A percentile compares a stretch with the other conserved stretches of the same genome.
Conservation (phyloP, 805 yeast species). For the Ogataea minuta region DNA sequence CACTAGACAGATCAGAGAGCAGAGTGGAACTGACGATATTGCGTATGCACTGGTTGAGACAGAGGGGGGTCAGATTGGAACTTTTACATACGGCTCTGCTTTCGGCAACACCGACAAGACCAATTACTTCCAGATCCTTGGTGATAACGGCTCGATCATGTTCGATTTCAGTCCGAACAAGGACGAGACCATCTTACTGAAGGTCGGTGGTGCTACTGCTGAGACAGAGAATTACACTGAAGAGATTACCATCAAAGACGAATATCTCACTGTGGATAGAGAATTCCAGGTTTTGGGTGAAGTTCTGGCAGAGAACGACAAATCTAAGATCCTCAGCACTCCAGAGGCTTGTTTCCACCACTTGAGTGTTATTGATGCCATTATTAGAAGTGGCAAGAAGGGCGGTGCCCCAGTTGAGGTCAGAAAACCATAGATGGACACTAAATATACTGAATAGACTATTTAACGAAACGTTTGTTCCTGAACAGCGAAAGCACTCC, state of each 20-base stretch:
- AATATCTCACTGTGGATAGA: slow-evolving; percentile 38
- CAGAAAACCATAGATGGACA: slow-evolving; percentile 19
- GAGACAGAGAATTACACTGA: slow-evolving; percentile 44
- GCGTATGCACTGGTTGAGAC: slow-evolving; percentile 66
- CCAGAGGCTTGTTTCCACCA: slow-evolving; percentile 89
- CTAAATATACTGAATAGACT: too few relatives aligned
- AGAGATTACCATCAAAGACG: slow-evolving; percentile 42
- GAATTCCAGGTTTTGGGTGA: slow-evolving; percentile 51
- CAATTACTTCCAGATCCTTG: slow-evolving; percentile 67
- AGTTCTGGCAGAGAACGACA: slow-evolving; percentile 27
- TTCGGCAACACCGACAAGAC: slow-evolving; percentile 79
- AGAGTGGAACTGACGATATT: slow-evolving; percentile 80
- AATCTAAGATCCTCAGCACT: slow-evolving; percentile 32
- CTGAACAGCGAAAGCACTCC: slow-evolving; percentile 31
- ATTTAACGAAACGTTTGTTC: neutral
- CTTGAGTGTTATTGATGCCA: slow-evolving; percentile 85
- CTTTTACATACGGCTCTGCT: slow-evolving; percentile 84
- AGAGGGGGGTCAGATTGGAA: slow-evolving; percentile 67
- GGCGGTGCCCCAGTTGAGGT: slow-evolving; percentile 39
- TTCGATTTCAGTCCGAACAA: slow-evolving; percentile 62
- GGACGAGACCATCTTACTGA: slow-evolving; percentile 37
- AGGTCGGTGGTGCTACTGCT: slow-evolving; percentile 52
- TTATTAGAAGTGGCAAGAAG: slow-evolving; percentile 62
- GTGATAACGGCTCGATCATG: slow-evolving; percentile 71
- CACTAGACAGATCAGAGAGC: slow-evolving; percentile 72